Conservation (phyloP, 2,329 filamentous ascomycete genomes). For the Scedosporium minutisporum region DNA sequence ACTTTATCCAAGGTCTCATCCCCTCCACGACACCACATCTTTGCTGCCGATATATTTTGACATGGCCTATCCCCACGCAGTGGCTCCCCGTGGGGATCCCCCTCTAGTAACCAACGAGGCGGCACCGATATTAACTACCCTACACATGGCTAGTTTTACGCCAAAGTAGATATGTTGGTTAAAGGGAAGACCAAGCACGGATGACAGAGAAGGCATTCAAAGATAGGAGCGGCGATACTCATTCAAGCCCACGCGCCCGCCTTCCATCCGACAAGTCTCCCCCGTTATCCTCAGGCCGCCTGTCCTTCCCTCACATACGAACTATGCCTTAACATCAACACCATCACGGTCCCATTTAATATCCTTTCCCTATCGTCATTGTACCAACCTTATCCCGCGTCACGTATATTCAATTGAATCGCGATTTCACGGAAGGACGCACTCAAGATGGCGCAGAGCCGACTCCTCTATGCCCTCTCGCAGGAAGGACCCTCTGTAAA, state of each 20-base stretch:
- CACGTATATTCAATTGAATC: not conserved
- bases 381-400: not conserved
- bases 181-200: not conserved
- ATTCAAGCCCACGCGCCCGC: not conserved
- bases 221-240: not conserved
- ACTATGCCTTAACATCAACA: not conserved
- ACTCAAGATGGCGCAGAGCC: not conserved
- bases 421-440: not conserved
- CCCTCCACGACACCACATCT: too few species aligned
- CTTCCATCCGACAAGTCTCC: not conserved
- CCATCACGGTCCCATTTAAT: not conserved
- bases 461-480: not conserved
- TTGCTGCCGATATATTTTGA: too few species aligned
- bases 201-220: not conserved
- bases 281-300: not conserved
- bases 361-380: not conserved
- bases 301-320: not conserved
- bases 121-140: not conserved
- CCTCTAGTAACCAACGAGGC: not conserved
- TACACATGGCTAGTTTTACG: not conserved
- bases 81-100: not conserved
- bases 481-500: not conserved
- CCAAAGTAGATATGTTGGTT: not conserved
- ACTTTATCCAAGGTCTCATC: not conserved
- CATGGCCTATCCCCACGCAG: not conserved